These are phyloP conservation scores for Exophiala aquamarina DNA, from an alignment of 2,329 filamentous ascomycete species.

Conservation along the genomic window DNA sequence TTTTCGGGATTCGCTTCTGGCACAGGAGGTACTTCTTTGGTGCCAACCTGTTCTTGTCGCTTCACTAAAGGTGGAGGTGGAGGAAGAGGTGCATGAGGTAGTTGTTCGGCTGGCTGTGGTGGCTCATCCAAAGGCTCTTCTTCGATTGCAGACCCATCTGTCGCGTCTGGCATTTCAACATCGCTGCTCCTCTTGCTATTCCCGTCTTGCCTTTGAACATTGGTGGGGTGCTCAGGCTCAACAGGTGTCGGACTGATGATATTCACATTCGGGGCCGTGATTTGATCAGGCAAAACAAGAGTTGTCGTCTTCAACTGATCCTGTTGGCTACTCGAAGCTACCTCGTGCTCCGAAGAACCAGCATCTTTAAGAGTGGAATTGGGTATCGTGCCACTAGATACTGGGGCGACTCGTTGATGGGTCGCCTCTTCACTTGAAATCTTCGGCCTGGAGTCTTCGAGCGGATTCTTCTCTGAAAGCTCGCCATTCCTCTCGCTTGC, in stretches of 20 bases:
- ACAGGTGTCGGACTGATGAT: conserved; percentile 20
- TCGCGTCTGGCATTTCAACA: conserved; percentile 65
- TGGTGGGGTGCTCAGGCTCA: conserved; percentile 9
- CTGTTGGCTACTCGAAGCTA: conserved; percentile 3
- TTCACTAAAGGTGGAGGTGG: conserved; percentile 56
- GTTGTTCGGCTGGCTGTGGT: conserved; percentile 42
- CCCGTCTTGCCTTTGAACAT: conserved; percentile 4
- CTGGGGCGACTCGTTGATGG: conserved; percentile 15
- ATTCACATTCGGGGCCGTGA: conserved; percentile 16
- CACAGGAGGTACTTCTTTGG: conserved; percentile 42
- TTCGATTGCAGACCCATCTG: conserved; percentile 50
- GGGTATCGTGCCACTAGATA: conserved; percentile 5
- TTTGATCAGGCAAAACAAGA: conserved; percentile 8
- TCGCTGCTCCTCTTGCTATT: conserved; percentile 33
- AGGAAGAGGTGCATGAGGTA: conserved; percentile 52
- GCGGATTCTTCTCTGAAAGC: conserved; percentile 16
- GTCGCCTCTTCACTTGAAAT: conserved; percentile 17
- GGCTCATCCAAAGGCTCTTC: conserved; percentile 48
- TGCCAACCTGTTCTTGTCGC: conserved; percentile 39
- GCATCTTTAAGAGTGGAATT: background rate
- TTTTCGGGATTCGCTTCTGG: conserved; percentile 45
- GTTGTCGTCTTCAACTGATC: conserved; percentile 15
- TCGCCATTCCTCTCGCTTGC: conserved; percentile 17
- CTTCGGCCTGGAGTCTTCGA: conserved; percentile 12
- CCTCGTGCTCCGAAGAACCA: background rate